Conservation (phyloP, 1,284 basidiomycete genomes). For the Austropuccinia psidii region DNA sequence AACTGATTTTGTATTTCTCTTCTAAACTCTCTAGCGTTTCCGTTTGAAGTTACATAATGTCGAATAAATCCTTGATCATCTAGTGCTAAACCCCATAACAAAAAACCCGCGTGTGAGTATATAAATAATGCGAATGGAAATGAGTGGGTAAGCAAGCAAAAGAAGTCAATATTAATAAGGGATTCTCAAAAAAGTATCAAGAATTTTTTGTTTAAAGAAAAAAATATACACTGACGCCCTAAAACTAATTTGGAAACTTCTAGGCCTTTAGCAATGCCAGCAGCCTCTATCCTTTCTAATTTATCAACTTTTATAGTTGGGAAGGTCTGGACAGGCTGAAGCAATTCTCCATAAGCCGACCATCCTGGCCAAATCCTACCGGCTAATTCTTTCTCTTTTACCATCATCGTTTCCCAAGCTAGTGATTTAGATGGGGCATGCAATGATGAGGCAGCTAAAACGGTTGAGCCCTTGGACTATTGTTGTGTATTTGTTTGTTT, state of each 20-base stretch:
- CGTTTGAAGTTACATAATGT: constrained; percentile 22
- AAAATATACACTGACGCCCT: constrained; percentile 16
- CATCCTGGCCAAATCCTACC: constrained; percentile 23
- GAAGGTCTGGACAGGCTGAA: background rate
- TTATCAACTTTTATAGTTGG: background rate
- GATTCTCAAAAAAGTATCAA: background rate
- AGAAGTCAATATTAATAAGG: background rate
- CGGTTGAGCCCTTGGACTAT: constrained; percentile 15
- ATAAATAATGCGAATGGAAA: background rate
- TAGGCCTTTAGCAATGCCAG: constrained; percentile 1
- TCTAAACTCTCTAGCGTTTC: constrained; percentile 30
- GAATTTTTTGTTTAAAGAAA: background rate
- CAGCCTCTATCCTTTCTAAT: constrained; percentile 19
- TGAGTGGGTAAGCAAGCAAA: background rate
- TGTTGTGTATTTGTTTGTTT: background rate
- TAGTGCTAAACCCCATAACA: background rate
- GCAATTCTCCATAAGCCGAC: constrained; percentile 5
- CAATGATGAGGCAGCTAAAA: constrained; percentile 1
- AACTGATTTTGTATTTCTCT: constrained; percentile 30
- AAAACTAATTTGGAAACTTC: constrained; percentile 16
- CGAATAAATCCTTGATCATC: constrained; percentile 19
- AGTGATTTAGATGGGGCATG: constrained; percentile 3
- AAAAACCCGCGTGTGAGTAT: background rate
- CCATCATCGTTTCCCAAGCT: constrained; percentile 8
- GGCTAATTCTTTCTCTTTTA: background rate